Evolutionary conservation across 169 alveolate species (phyloP).

Genomic region (Theileria parva): DNA sequence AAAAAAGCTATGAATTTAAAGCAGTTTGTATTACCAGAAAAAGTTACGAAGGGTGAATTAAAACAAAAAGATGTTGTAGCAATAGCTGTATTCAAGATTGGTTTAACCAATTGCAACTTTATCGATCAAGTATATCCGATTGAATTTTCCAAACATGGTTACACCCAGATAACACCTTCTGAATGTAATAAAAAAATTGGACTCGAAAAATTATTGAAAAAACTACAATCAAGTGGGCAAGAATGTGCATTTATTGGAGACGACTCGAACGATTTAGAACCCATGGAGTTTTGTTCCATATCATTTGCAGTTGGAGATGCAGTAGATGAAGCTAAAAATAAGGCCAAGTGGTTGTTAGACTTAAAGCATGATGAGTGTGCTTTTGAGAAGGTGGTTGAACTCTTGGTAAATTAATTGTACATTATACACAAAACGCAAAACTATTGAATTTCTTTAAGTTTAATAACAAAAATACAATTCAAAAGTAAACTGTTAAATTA

Average conservation of each 20-base stretch:
- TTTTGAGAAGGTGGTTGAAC: conserved; percentile 20
- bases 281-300: conserved; percentile 13
- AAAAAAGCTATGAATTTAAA: no score
- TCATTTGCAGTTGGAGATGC: conserved; percentile 63
- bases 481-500: no score
- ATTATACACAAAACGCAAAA: no score
- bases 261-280: conserved; percentile 31
- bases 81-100: not conserved
- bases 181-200: not conserved
- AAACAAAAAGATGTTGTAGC: not conserved
- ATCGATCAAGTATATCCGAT: not conserved
- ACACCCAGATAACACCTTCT: not conserved
- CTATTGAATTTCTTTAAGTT: no score
- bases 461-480: no score
- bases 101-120: not conserved
- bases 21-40: not conserved
- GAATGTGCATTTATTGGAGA: conserved; percentile 58
- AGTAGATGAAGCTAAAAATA: conserved; percentile 1
- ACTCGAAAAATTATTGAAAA: not conserved
- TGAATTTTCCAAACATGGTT: not conserved
- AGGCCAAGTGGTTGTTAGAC: conserved; percentile 42
- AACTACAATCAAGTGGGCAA: not conserved
- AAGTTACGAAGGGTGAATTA: not conserved
- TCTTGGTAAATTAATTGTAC: not conserved
- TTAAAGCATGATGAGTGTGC: conserved; percentile 38